Conservation (phyloP, 331 rosid genomes). For the Arachis monticola region DNA sequence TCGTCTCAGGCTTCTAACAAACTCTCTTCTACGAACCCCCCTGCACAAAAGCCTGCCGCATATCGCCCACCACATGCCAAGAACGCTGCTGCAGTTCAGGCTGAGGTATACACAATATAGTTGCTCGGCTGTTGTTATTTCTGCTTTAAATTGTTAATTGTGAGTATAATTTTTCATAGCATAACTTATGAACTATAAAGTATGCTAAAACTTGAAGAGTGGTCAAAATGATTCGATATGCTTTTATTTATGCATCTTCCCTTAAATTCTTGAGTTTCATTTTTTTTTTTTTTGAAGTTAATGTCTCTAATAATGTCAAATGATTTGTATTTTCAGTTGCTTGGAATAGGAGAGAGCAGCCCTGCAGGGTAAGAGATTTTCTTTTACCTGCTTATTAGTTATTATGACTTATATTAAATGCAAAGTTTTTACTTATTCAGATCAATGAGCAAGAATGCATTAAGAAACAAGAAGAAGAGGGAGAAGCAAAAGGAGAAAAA, state of each 20-base stretch:
- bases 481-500: constrained; percentile 93
- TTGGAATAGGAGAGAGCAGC: constrained; percentile 81
- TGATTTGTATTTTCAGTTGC: constrained; percentile 61
- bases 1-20: constrained; percentile 51
- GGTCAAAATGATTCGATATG: constrained; percentile 10
- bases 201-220: constrained; percentile 20
- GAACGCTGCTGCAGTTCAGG: constrained; percentile 78
- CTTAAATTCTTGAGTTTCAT: constrained; percentile 22
- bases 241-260: constrained; percentile 21
- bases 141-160: constrained; percentile 9
- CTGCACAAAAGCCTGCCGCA: constrained; percentile 85
- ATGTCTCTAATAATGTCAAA: constrained; percentile 38
- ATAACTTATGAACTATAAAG: constrained; percentile 17
- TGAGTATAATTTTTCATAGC: background rate
- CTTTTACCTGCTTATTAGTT: background rate
- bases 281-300: constrained; percentile 1
- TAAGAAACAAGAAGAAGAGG: constrained; percentile 90
- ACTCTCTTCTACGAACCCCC: constrained; percentile 51
- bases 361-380: constrained; percentile 70
- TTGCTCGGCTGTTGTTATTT: background rate
- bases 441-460: constrained; percentile 79
- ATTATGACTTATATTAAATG: constrained; percentile 33
- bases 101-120: constrained; percentile 60
- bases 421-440: constrained; percentile 47
- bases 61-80: constrained; percentile 95